A percentile compares a stretch with the other conserved stretches of the same genome.
Evolutionary conservation across 768 basidiomycete species (phyloP).

Genomic region (Sistotremastrum niveocremeum): DNA sequence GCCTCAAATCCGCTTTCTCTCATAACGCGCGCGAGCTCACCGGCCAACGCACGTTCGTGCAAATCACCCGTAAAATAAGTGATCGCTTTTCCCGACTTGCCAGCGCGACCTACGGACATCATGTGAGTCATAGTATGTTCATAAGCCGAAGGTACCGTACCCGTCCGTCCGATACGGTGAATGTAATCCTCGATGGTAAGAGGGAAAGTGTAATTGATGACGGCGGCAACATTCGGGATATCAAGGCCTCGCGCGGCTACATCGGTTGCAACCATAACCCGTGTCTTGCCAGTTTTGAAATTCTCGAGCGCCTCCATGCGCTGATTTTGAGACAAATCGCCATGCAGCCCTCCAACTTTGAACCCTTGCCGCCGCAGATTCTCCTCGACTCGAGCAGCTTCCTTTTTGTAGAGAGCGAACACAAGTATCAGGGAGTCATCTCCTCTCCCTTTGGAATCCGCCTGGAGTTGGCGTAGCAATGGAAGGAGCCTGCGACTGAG

Average conservation of each 20-base stretch:
- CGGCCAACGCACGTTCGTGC: constrained; percentile 77
- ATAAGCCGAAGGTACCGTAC: constrained; percentile 27
- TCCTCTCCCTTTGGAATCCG: constrained; percentile 35
- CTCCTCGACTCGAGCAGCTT: constrained; percentile 80
- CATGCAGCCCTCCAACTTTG: constrained; percentile 72
- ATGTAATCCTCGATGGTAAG: constrained; percentile 90
- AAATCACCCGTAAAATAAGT: constrained; percentile 94
- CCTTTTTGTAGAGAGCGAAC: constrained; percentile 96
- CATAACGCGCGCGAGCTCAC: constrained; percentile 85
- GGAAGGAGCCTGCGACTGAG: constrained; percentile 45
- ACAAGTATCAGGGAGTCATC: constrained; percentile 66
- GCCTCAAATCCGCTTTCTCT: constrained; percentile 76
- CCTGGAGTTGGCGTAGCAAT: constrained; percentile 45
- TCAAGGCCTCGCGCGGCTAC: constrained; percentile 95
- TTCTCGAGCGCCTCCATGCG: constrained; percentile 76
- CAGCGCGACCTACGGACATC: constrained; percentile 64
- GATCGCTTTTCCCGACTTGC: constrained; percentile 78
- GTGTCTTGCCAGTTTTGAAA: constrained; percentile 72
- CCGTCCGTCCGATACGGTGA: constrained; percentile 82
- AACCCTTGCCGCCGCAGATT: constrained; percentile 65
- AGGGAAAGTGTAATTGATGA: constrained; percentile 97
- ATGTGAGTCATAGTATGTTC: constrained; percentile 3
- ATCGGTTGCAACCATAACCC: constrained; percentile 88
- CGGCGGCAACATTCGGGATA: constrained; percentile 88
- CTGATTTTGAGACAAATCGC: constrained; percentile 78